Evolutionary conservation across 495 filamentous ascomycete genomes (phyloP).

Genomic region (Parathielavia hyrcaniae): DNA sequence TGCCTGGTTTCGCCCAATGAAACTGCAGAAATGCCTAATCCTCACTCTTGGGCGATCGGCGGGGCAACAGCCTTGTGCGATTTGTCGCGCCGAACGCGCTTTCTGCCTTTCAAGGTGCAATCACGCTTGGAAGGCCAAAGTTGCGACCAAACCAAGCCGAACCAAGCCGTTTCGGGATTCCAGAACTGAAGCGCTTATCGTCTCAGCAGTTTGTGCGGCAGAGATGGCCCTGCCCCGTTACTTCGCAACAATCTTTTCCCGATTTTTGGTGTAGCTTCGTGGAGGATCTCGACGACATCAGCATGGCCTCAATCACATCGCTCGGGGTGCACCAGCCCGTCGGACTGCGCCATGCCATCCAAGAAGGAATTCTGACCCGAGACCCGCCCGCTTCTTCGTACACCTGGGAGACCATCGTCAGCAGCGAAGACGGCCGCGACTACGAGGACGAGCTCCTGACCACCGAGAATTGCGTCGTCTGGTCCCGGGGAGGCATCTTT

Average conservation of each 20-base stretch:
- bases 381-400: constrained; percentile 64
- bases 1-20: constrained; percentile 25
- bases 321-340: constrained; percentile 83
- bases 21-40: background rate
- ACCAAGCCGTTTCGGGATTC: no score
- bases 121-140: background rate
- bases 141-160: background rate
- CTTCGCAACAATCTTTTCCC: background rate
- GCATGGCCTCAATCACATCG: constrained; percentile 82
- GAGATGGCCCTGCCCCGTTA: constrained; percentile 4
- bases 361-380: constrained; percentile 67
- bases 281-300: constrained; percentile 4
- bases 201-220: background rate
- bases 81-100: constrained; percentile 3
- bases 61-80: constrained; percentile 16
- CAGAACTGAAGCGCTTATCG: background rate
- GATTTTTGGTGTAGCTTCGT: constrained; percentile 11
- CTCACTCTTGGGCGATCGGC: constrained; percentile 18
- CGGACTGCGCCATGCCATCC: constrained; percentile 73
- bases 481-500: constrained; percentile 81
- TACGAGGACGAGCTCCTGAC: constrained; percentile 80
- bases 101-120: constrained; percentile 5
- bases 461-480: constrained; percentile 77
- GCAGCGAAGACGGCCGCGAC: constrained; percentile 40
- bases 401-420: constrained; percentile 56